Base-by-base conservation (phyloP, 495 filamentous ascomycete species). In the Podospora anserina region DNA sequence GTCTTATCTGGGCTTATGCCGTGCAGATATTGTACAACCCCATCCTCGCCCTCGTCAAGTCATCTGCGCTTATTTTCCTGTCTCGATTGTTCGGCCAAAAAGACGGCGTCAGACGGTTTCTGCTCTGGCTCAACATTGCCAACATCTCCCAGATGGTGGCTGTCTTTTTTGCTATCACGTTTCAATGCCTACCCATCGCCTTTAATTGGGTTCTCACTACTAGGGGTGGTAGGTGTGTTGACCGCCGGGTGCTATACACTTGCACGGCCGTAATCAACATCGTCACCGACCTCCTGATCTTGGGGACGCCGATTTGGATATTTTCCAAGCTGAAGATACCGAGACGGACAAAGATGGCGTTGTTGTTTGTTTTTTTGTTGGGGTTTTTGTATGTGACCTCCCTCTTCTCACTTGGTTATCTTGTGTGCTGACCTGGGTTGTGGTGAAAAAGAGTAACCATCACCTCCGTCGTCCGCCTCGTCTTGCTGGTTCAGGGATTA, bases 11-110 rank as follows among this genome's bases (percentile, higher is more conserved):
- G 81, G 70, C 85, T 67, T 86, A 85, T 28, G 83, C 83, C 3
- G 83, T 86, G 20, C 87, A 90, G 70, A 80, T 89, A 34, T 72
- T 89, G 26, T 90, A 90, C 72, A 89, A 89, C 68, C 88, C 87
- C 0, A 83, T 88, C 66, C 76, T 91, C 49, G 82, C 87, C 11
- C 74, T 88, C 7, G 84, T 88, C 69, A 89, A 90, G 74, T 74
- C 83, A 0, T 85, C 83, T 0, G 80, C 89, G 76, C 75, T 90
- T 75, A 76, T 88, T 79, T 82, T 88, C 81, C 72, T 90, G 75
- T 74, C 85, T 72, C 75, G 81, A 26, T 69, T 84, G 66, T 78
- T 77, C 54, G 83, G 80, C 30, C 82, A 81, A 72, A 84, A 73
- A 74, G 76, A 71, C 69, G 82, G 72, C 71, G 81, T 81, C 34